Evolutionary conservation across 148 eudicot species (phyloP), one percentile per base, ranked within the genome.

Genomic region (Pharnaceum exiguum): DNA sequence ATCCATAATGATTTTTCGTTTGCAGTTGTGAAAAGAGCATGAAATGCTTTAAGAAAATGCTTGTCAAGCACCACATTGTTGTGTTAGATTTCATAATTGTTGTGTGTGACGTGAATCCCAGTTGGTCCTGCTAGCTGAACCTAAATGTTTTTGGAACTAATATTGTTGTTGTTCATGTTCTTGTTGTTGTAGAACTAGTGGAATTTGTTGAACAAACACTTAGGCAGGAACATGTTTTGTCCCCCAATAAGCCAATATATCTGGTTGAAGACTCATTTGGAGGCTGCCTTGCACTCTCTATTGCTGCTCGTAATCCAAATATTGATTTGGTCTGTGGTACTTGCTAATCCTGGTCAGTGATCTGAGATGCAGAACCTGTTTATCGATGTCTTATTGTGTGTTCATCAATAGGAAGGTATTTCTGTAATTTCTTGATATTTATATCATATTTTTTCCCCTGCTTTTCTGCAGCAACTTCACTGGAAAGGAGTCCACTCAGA

Each of bases 391-490:
- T 11, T 38, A 1, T 36, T n/a, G 10, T 35, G 0, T 38, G 37
- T 56, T 12, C 5, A 11, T 18, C 25, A 51, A 38, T 42, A 53
- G 42, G n/a, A n/a, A n/a, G 6, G 26, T 59, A 26, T 16, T 53
- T 30, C 55, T 67, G 58, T 25, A 40, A 26, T 21, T n/a, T 65
- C 10, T 68, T 23, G n/a, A n/a, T n/a, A n/a, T n/a, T n/a, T n/a
- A n/a, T n/a, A n/a, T 18, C 39, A 12, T 12, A 6, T 35, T 27
- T 51, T 36, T 47, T 36, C 49, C 26, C n/a, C n/a, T n/a, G n/a
- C n/a, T n/a, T n/a, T n/a, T n/a, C 74, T 69, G 55, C 80, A 93
- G 99, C 99, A 60, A 85, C 96, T 55, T 82, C 96, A 67, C 65
- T 93, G 78, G 88, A 72, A 56, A 81, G 89, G 82, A 79, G 95